Conservation (phyloP, 257 asterid species). For the Agastache rugosa region DNA sequence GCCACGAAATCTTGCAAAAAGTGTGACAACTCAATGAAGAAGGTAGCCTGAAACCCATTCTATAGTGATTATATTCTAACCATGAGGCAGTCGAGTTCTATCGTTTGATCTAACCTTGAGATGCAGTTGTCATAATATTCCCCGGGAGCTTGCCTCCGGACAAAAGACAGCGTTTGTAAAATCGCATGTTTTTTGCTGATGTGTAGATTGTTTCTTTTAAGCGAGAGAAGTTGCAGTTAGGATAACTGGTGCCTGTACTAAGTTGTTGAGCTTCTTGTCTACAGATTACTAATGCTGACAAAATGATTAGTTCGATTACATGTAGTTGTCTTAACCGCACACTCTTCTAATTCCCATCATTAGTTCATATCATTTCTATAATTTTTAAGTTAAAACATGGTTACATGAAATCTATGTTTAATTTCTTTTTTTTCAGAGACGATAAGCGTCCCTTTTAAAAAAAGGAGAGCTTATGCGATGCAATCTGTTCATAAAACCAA, state of each 20-base stretch:
- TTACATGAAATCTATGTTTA: no score
- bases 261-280: background rate
- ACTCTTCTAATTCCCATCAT: no score
- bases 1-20: slow-evolving; percentile 98
- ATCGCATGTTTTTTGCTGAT: background rate
- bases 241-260: background rate
- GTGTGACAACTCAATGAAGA: slow-evolving; percentile 89
- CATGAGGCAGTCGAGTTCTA: background rate
- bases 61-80: slow-evolving; percentile 11
- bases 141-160: background rate
- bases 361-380: no score
- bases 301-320: background rate
- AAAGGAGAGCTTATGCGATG: background rate
- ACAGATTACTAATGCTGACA: background rate
- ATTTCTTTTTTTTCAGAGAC: no score
- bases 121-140: background rate
- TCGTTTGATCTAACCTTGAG: slow-evolving; percentile 12
- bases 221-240: background rate
- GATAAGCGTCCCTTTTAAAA: no score
- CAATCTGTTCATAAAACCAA: background rate
- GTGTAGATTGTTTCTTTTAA: background rate
- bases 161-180: background rate
- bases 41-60: background rate
- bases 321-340: background rate
- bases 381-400: no score